Conservation (phyloP, 768 basidiomycete genomes). For the Leccinum rimulosum region DNA sequence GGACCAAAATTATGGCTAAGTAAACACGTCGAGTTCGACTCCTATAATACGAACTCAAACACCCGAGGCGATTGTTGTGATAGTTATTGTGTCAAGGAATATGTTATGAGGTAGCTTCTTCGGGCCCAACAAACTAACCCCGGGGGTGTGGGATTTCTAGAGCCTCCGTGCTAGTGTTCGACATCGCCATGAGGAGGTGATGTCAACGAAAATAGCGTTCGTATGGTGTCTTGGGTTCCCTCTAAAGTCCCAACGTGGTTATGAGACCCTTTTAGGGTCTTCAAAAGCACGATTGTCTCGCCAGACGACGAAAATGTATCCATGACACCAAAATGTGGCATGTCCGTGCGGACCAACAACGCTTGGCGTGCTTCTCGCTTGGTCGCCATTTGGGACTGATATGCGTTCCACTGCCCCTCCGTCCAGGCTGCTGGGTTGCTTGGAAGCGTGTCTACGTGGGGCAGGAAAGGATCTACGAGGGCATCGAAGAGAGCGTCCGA, state of each 20-base stretch:
- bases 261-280: slow-evolving; percentile 58
- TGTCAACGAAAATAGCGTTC: slow-evolving; percentile 25
- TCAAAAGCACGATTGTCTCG: slow-evolving; percentile 53
- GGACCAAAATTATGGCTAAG: background rate
- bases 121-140: background rate
- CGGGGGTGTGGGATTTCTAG: background rate
- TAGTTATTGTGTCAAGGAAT: background rate
- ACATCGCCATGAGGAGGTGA: background rate
- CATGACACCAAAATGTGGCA: slow-evolving; percentile 50
- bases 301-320: slow-evolving; percentile 48
- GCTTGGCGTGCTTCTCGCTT: slow-evolving; percentile 43
- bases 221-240: slow-evolving; percentile 65
- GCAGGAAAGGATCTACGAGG: slow-evolving; percentile 63
- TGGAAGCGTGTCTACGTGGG: slow-evolving; percentile 41
- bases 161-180: background rate
- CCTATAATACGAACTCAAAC: background rate
- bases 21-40: background rate
- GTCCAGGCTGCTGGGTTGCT: slow-evolving; percentile 29
- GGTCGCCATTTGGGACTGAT: slow-evolving; percentile 37
- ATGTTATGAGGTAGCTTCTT: background rate
- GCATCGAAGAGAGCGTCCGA: slow-evolving; percentile 65
- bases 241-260: slow-evolving; percentile 57
- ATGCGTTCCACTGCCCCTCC: slow-evolving; percentile 44
- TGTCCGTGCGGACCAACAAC: slow-evolving; percentile 43
- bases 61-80: too few relatives aligned